Base-by-base conservation (phyloP, 306 rosid genomes). In the Cucumis cinereus region DNA sequence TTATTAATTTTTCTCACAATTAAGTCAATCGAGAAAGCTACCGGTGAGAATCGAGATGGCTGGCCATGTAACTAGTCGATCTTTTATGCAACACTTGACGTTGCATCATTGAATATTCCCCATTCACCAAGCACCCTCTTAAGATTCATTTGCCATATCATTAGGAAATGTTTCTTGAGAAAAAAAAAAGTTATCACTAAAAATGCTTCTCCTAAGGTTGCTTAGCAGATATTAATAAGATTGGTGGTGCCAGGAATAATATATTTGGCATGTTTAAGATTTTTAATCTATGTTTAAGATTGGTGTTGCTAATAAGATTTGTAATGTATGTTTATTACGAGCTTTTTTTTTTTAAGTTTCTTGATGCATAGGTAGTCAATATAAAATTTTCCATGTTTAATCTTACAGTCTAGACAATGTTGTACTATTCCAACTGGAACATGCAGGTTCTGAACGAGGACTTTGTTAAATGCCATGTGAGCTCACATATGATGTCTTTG, bases 401-500 rank as follows among this genome's bases (percentile, higher is more conserved):
- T 70, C 75, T 33, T 45, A 23, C 22, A 70, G 24, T 68, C 24
- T 54, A 23, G 19, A 66, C 77, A 45, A 68, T 50, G 22, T 50
- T 74, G 10, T 17, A 76, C 30, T 49, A 72, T 63, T 71, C 67
- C 73, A 78, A 73, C 19, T 78, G 68, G 72, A 71, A 52, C 70
- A 49, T 83, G 83, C 73, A 93, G 97, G 90, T 93, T 76, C 76
- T 93, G 81, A 81, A 86, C 11, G 94, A 90, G 86, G 97, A 91
- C 86, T 81, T 88, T 52, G 77, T 86, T 78, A 93, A 87, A 89
- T 89, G 96, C 74, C 97, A 90, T 66, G 81, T 90, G 82, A 90
- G 80, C 73, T 87, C 94, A 28, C 89, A 83, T 70, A 78, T 91
- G 87, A 80, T 77, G 58, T 87, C 92, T 2, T 74, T 85, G 61